Percentiles rank a stretch among this genome's conserved stretches.
Evolutionary conservation across 208 protist genomes (phyloP).

Genomic region (Trypanosoma brucei): DNA sequence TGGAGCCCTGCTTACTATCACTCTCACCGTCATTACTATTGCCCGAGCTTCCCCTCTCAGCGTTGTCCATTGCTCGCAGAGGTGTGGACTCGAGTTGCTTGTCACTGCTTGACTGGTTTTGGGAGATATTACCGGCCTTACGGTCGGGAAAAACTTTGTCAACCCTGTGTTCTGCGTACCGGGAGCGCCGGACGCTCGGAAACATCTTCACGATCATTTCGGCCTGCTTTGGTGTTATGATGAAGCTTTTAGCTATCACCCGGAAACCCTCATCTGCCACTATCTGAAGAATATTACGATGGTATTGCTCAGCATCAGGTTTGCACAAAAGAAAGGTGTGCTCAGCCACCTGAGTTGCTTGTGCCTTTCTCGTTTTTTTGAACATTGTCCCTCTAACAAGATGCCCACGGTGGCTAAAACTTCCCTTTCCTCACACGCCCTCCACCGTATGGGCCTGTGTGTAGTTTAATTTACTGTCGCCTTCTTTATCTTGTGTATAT

Average conservation of each 20-base stretch:
- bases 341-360: slow-evolving; percentile 27
- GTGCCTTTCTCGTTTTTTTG: slow-evolving; percentile 12
- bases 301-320: slow-evolving; percentile 41
- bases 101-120: background rate
- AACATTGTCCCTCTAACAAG: slow-evolving; percentile 4
- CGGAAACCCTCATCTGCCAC: slow-evolving; percentile 48
- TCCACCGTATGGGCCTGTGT: background rate
- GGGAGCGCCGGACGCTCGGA: slow-evolving; percentile 29
- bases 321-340: slow-evolving; percentile 68
- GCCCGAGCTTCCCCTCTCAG: background rate
- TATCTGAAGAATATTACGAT: slow-evolving; percentile 48
- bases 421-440: background rate
- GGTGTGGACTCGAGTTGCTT: background rate
- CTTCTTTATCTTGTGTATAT: too few relatives aligned
- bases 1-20: slow-evolving; percentile 3
- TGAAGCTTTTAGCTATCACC: slow-evolving; percentile 46
- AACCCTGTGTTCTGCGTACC: slow-evolving; percentile 10
- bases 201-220: slow-evolving; percentile 46
- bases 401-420: too few relatives aligned
- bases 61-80: background rate
- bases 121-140: background rate
- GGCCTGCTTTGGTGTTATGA: slow-evolving; percentile 40
- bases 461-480: too few relatives aligned
- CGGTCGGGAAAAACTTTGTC: slow-evolving; percentile 16
- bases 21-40: background rate